Conservation (phyloP, 257 asterid genomes). For the Solanum ossicruentum region DNA sequence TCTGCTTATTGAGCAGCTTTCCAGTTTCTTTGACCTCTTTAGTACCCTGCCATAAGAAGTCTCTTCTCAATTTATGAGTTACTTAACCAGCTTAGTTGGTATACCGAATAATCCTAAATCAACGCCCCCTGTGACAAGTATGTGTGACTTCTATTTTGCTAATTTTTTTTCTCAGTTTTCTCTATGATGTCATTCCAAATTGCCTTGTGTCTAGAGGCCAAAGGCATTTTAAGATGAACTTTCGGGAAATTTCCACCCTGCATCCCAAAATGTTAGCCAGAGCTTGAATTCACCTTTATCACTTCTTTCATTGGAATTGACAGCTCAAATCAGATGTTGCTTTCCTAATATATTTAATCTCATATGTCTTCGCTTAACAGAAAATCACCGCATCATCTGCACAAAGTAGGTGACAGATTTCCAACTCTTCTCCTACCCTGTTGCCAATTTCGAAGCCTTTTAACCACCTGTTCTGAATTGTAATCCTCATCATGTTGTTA, state of each 20-base stretch:
- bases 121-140: not conserved
- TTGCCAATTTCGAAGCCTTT: not conserved
- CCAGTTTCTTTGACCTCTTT: not conserved
- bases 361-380: not conserved
- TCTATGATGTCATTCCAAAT: not conserved
- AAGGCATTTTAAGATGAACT: not conserved
- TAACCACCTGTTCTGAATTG: not conserved
- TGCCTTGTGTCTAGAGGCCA: not conserved
- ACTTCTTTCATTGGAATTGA: not conserved
- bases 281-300: not conserved
- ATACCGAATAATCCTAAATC: not conserved
- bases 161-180: not conserved
- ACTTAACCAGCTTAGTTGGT: not conserved
- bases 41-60: not conserved
- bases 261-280: not conserved
- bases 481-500: not conserved
- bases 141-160: not conserved
- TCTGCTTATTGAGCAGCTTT: not conserved
- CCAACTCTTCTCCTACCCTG: not conserved
- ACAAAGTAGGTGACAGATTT: not conserved
- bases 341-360: not conserved
- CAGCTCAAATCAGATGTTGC: not conserved
- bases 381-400: not conserved
- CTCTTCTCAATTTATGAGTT: not conserved
- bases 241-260: not conserved